Evolutionary conservation across 345 rosid species (phyloP).

Genomic region (Rhodomyrtus tomentosa): DNA sequence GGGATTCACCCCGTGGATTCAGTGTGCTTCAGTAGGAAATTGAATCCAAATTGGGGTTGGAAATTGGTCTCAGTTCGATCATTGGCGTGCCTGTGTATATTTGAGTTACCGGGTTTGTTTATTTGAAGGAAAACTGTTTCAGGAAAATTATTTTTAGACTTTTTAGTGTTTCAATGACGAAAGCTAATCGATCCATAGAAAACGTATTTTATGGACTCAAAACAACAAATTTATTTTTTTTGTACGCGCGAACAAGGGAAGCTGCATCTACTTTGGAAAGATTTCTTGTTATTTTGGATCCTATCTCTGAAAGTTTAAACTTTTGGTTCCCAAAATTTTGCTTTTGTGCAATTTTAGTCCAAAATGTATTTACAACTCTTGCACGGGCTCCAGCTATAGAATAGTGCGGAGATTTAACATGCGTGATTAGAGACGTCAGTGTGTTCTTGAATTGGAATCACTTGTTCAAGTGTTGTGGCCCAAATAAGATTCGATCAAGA

Average conservation of each 20-base stretch:
- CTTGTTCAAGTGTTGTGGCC: not conserved
- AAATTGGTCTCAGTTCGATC: not conserved
- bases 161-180: too few species aligned
- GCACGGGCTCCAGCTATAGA: not conserved
- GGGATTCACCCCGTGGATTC: not conserved
- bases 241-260: too few species aligned
- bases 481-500: not conserved
- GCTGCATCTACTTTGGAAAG: not conserved
- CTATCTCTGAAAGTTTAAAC: not conserved
- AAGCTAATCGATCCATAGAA: too few species aligned
- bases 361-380: not conserved
- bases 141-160: too few species aligned
- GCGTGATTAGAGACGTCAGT: not conserved
- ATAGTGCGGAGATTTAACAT: not conserved
- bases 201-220: too few species aligned
- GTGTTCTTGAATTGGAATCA: not conserved
- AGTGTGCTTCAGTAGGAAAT: not conserved
- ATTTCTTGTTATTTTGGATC: not conserved
- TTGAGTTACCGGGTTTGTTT: accelerated
- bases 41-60: not conserved
- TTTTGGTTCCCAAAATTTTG: not conserved
- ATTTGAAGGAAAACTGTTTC: too few species aligned
- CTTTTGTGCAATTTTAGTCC: not conserved
- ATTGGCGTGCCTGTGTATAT: not conserved
- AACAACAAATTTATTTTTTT: too few species aligned